These are phyloP conservation scores for Boletus eberwhitei DNA, from an alignment of 768 basidiomycete genomes.

Conservation along the genomic window DNA sequence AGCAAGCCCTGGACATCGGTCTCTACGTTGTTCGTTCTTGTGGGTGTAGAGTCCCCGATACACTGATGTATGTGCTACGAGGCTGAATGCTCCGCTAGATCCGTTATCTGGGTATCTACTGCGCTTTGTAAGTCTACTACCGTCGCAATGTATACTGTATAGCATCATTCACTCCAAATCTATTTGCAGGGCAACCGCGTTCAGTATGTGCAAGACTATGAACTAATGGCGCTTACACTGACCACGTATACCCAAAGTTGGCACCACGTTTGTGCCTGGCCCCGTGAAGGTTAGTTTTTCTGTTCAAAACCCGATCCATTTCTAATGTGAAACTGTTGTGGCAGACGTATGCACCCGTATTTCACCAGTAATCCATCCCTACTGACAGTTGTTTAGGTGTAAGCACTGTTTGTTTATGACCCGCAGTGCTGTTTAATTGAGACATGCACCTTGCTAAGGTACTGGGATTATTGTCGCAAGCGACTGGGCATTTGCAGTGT, in stretches of 20 bases:
- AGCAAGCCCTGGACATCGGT: background rate
- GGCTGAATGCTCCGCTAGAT: background rate
- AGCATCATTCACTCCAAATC: background rate
- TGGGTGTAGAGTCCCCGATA: background rate
- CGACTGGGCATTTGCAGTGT: background rate
- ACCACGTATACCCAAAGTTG: background rate
- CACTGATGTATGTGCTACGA: background rate
- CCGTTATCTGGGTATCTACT: background rate
- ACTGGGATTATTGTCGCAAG: background rate
- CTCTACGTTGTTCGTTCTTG: background rate
- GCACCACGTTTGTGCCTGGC: background rate
- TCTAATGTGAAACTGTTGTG: background rate
- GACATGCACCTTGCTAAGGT: background rate
- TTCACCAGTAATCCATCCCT: background rate
- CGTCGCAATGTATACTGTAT: background rate
- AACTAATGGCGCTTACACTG: background rate
- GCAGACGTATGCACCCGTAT: background rate
- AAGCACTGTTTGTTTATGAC: background rate
- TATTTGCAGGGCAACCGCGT: background rate
- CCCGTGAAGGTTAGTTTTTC: background rate
- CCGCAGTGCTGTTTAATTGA: background rate
- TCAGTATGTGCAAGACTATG: background rate
- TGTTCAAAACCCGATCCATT: background rate
- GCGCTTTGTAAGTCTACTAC: background rate
- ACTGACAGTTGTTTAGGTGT: background rate